Evolutionary conservation across 352 stramenopile species (phyloP).

Genomic region (Pythium phragmitis): DNA sequence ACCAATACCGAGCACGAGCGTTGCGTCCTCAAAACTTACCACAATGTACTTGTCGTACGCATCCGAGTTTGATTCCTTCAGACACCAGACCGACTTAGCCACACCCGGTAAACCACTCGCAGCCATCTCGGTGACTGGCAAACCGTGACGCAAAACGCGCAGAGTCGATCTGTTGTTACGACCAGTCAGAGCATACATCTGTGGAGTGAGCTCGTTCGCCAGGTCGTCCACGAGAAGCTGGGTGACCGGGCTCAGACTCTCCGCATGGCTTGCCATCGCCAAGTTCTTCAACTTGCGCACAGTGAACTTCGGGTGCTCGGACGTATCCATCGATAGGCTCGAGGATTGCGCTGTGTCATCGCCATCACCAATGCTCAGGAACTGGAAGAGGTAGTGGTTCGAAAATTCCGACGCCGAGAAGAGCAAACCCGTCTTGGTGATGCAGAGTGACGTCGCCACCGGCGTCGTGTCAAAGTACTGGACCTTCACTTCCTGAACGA

Average conservation of each 20-base stretch:
- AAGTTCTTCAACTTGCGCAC: conserved; percentile 90
- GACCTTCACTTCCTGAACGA: conserved; percentile 85
- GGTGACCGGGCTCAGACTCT: conserved; percentile 92
- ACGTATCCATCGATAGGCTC: conserved; percentile 71
- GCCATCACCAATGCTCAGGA: conserved; percentile 95
- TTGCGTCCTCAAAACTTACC: conserved; percentile 99
- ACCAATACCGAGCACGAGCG: conserved; percentile 96
- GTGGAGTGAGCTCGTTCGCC: conserved; percentile 93
- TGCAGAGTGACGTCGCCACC: conserved; percentile 92
- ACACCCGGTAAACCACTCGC: conserved; percentile 94
- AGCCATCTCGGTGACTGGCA: conserved; percentile 96
- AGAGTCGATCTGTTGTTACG: conserved; percentile 92
- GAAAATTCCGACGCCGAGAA: conserved; percentile 97
- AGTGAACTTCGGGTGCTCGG: conserved; percentile 58
- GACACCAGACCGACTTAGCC: conserved; percentile 94
- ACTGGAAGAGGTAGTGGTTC: conserved; percentile 98
- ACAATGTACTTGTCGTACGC: conserved; percentile 95
- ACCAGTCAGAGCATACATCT: conserved; percentile 97
- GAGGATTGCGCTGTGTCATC: conserved; percentile 77
- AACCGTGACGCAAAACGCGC: conserved; percentile 94
- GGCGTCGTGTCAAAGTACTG: conserved; percentile 98
- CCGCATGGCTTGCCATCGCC: conserved; percentile 71
- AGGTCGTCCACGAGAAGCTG: conserved; percentile 95
- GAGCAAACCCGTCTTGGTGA: conserved; percentile 97
- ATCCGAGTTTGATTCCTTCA: conserved; percentile 87